Base-by-base conservation (phyloP, 2,329 filamentous ascomycete genomes). In the Fusarium temperatum region DNA sequence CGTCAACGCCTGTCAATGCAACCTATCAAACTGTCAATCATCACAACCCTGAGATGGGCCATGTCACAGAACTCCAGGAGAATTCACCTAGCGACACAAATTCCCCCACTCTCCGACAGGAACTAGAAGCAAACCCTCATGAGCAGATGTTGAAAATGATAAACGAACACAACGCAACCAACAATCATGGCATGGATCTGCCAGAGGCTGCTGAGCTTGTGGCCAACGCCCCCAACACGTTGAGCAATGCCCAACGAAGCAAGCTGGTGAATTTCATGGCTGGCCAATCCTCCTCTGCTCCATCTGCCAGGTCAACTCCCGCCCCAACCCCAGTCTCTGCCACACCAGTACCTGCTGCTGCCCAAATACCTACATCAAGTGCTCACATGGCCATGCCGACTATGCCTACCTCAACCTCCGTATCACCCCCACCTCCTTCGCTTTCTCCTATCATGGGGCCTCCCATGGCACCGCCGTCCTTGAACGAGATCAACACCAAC, bases 61-160 rank as follows among this genome's bases (percentile, higher is more conserved):
- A 87, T 7, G 87, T 92, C 18, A 91, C 90, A 32, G 90, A 92
- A 79, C 83, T 92, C 18, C 84, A 88, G 41, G 90, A 92, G 63
- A 83, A 83, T 2, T 84, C 87, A 0, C 82, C 84, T 5, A 83
- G 85, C 8, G 85, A 88, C 62, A 74, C 75, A 28, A 83, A 86
- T 5, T 85, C 87, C 1, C 83, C 87, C 2, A 88, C 83, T 61
- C 82, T 90, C 6, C 86, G 88, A 35, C 85, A 88, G 39, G 88
- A 91, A 76, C 84, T 90, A 11, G 86, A 89, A 78, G 81, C 83
- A n/a, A 88, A 88, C 65, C 88, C 88, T 1, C 89, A 89, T 63
- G 88, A 90, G 76, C 86, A 86, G 57, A 90, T 91, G 86, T 90
- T 92, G 87, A 89, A 87, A 76, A 87, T 92, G 38, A 91, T 92